A percentile compares a stretch with the other conserved stretches of the same genome.
These are phyloP conservation scores for Thelephora ganbajun DNA, from an alignment of 768 basidiomycete genomes.

Conservation along the genomic window DNA sequence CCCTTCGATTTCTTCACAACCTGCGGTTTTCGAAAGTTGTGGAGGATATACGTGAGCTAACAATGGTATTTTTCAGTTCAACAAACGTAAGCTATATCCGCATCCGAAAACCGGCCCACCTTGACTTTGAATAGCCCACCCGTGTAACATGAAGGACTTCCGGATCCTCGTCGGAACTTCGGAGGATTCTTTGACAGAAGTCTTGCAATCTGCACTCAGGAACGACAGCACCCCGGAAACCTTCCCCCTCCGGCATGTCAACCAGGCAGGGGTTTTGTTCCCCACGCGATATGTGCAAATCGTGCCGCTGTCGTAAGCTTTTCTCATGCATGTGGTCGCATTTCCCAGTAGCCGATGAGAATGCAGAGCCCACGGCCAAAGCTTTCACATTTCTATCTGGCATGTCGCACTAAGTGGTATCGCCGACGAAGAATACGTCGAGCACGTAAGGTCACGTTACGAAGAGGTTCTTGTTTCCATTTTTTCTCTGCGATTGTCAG, in stretches of 20 bases:
- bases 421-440: slow-evolving; percentile 39
- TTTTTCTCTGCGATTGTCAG: not conserved
- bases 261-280: slow-evolving; percentile 40
- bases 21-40: slow-evolving; percentile 6
- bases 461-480: slow-evolving; percentile 17
- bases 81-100: slow-evolving; percentile 17
- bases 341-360: not conserved
- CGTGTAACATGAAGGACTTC: slow-evolving; percentile 80
- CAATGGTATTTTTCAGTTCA: slow-evolving; percentile 12
- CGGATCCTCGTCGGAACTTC: slow-evolving; percentile 52
- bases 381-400: slow-evolving; percentile 76
- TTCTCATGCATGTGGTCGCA: not conserved
- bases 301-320: slow-evolving; percentile 54
- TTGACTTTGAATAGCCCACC: slow-evolving; percentile 41
- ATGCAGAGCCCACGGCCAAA: slow-evolving; percentile 50
- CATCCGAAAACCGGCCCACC: slow-evolving; percentile 2
- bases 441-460: slow-evolving; percentile 34
- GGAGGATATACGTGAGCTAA: not conserved
- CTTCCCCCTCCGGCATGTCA: slow-evolving; percentile 42
- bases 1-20: slow-evolving; percentile 1
- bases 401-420: slow-evolving; percentile 51
- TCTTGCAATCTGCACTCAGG: slow-evolving; percentile 47
- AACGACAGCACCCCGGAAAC: slow-evolving; percentile 55
- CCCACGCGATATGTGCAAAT: slow-evolving; percentile 64
- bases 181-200: slow-evolving; percentile 54